phyloP scores from a whole-genome alignment of 2,329 filamentous ascomycete species.

The Fusarium scirpi region DNA sequence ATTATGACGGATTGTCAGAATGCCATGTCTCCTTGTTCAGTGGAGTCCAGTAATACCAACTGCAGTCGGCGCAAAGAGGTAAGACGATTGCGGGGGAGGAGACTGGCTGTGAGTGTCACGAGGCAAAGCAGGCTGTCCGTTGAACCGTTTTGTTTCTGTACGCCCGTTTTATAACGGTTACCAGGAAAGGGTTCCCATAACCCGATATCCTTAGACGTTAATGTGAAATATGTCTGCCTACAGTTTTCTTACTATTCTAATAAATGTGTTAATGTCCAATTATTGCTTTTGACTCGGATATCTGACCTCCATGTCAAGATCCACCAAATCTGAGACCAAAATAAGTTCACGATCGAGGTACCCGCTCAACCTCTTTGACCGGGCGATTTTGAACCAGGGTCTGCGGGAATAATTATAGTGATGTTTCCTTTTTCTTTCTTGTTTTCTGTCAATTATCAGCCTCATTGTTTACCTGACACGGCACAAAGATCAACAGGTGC shows the following conservation, averaged over 20 bases:
- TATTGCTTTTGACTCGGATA: no score
- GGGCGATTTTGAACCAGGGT: neutral
- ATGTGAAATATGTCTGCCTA: neutral
- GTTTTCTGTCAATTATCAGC: neutral
- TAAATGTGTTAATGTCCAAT: rapidly evolving
- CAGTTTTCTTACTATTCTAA: neutral
- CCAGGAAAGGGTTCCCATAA: neutral
- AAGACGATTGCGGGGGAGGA: slow-evolving; percentile 39
- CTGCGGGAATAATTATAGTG: neutral
- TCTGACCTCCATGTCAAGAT: neutral
- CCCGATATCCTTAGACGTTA: rapidly evolving
- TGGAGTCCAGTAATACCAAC: slow-evolving; percentile 9
- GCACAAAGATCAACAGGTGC: neutral
- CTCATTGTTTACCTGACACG: neutral
- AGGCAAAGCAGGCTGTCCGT: neutral
- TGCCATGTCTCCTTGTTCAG: slow-evolving; percentile 3
- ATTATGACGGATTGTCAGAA: slow-evolving; percentile 2
- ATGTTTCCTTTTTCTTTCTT: neutral
- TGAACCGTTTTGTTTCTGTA: neutral
- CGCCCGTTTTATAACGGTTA: neutral
- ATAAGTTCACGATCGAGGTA: slow-evolving; percentile 3
- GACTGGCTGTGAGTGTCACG: neutral
- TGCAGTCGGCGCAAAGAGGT: slow-evolving; percentile 17
- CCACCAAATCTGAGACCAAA: slow-evolving; percentile 13
- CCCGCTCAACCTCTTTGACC: slow-evolving; percentile 6